Evolutionary conservation across 257 asterid genomes (phyloP).

Genomic region (Solanum okadae): DNA sequence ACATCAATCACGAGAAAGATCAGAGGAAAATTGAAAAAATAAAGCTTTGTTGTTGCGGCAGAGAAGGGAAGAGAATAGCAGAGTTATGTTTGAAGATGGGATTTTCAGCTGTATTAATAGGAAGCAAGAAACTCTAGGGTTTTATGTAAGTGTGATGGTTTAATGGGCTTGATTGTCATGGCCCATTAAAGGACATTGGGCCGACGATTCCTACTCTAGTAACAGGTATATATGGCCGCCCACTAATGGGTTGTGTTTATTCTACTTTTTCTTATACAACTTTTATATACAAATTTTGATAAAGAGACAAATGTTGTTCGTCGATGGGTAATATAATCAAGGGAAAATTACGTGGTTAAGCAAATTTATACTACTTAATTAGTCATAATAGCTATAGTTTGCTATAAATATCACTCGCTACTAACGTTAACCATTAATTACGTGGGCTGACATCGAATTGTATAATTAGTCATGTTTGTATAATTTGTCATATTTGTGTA

Average conservation of each 20-base stretch:
- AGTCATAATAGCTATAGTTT: too few species aligned
- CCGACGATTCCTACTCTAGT: not conserved
- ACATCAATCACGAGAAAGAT: too few species aligned
- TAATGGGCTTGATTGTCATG: not conserved
- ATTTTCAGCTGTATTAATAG: not conserved
- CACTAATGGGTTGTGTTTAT: not conserved
- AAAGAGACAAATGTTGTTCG: not conserved
- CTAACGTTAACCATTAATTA: not conserved
- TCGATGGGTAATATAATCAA: not conserved
- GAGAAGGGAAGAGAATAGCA: not conserved
- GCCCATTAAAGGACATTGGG: not conserved
- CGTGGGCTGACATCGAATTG: too few species aligned
- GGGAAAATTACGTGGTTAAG: too few species aligned
- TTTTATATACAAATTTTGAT: not conserved
- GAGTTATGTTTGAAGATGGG: not conserved
- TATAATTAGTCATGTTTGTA: not conserved
- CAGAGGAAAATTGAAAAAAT: not conserved
- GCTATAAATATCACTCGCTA: too few species aligned
- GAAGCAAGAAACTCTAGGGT: not conserved
- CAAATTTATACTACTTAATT: too few species aligned
- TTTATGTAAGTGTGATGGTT: not conserved
- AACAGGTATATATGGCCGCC: not conserved
- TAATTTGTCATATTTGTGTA: too few species aligned
- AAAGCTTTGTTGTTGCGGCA: not conserved
- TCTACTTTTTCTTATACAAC: not conserved